A percentile compares a stretch with the other conserved stretches of the same genome.
These are phyloP conservation scores for Podaxis sp. DNA, from an alignment of 768 basidiomycete genomes.

Conservation along the genomic window DNA sequence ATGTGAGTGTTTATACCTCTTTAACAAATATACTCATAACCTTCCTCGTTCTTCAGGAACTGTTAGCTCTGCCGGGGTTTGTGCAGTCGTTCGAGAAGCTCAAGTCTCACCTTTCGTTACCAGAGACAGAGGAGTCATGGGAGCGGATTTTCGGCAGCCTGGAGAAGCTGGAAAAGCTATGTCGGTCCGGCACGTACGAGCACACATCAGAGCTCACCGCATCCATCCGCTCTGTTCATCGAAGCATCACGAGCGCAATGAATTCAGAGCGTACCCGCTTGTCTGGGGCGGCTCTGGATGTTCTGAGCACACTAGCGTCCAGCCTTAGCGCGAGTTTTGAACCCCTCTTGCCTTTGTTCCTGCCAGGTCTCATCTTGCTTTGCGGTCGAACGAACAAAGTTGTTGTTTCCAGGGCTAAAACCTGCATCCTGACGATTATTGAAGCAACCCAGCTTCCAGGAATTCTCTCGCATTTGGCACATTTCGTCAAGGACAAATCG, in stretches of 20 bases:
- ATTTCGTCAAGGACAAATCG: conserved; percentile 68
- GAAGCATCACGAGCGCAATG: conserved; percentile 56
- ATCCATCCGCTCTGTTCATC: conserved; percentile 48
- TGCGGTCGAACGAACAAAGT: conserved; percentile 81
- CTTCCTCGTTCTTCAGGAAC: neutral
- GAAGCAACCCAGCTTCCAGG: conserved; percentile 65
- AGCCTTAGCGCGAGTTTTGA: conserved; percentile 65
- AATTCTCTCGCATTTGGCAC: conserved; percentile 59
- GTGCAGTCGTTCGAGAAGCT: conserved; percentile 34
- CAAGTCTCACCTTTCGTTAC: conserved; percentile 36
- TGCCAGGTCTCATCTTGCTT: conserved; percentile 65
- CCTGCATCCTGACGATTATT: conserved; percentile 58
- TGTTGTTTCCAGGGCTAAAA: conserved; percentile 61
- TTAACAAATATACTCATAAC: neutral
- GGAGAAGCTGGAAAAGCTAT: conserved; percentile 42
- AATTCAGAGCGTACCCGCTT: conserved; percentile 74
- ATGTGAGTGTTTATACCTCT: neutral
- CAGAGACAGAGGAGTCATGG: conserved; percentile 82
- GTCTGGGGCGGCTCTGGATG: conserved; percentile 64
- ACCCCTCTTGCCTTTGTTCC: conserved; percentile 58
- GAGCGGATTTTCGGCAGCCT: conserved; percentile 59
- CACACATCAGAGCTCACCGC: conserved; percentile 46
- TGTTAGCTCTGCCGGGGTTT: conserved; percentile 4
- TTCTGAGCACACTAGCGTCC: conserved; percentile 51
- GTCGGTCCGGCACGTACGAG: conserved; percentile 51